These are phyloP conservation scores for Neoarthrinium moseri DNA, from an alignment of 2,329 filamentous ascomycete genomes.

Conservation along the genomic window DNA sequence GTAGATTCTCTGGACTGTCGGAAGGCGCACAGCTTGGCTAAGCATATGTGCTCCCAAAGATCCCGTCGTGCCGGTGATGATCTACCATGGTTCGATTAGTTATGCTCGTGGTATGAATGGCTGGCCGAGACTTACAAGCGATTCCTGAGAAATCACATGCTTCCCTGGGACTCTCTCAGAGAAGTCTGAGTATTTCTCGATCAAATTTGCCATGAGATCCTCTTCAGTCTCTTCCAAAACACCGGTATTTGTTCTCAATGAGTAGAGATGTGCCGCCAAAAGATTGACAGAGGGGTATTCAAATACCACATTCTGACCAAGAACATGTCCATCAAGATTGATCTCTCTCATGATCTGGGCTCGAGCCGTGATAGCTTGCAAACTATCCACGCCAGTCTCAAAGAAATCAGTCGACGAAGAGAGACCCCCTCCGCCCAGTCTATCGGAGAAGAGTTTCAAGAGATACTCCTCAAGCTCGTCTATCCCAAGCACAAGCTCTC, in stretches of 20 bases:
- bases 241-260: neutral
- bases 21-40: neutral
- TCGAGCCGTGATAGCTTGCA: constrained; percentile 44
- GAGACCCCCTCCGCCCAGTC: constrained; percentile 30
- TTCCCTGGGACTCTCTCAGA: neutral
- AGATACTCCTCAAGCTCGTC: constrained; percentile 31
- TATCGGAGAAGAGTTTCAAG: constrained; percentile 23
- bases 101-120: neutral
- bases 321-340: constrained; percentile 26
- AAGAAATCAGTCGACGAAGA: constrained; percentile 38
- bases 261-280: neutral
- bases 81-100: neutral
- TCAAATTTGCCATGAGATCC: neutral
- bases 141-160: neutral
- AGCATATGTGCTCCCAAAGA: constrained; percentile 3
- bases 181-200: neutral
- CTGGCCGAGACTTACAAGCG: neutral
- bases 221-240: neutral
- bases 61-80: constrained; percentile 4
- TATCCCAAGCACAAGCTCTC: constrained; percentile 3
- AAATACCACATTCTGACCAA: neutral
- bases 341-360: constrained; percentile 37
- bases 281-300: neutral
- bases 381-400: constrained; percentile 41
- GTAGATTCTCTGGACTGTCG: neutral